phyloP scores from a whole-genome alignment of 768 basidiomycete species.

The Amanita rubescens region DNA sequence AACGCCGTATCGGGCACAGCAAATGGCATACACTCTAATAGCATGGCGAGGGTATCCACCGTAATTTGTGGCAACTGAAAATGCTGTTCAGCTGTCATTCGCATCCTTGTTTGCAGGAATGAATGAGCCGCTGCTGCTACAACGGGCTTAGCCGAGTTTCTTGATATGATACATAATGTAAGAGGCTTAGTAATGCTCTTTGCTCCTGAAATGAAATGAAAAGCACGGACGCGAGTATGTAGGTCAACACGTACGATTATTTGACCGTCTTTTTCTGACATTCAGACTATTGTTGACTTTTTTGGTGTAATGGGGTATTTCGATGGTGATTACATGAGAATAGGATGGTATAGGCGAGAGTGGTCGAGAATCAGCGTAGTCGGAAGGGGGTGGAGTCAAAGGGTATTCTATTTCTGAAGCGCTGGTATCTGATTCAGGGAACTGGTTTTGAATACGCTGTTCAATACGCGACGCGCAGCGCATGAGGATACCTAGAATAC shows the following conservation, averaged over 20 bases:
- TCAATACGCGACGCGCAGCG: slow-evolving; percentile 34
- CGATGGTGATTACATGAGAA: slow-evolving; percentile 14
- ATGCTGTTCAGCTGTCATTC: background rate
- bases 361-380: slow-evolving; percentile 58
- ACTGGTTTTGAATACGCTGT: slow-evolving; percentile 24
- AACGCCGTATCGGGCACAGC: background rate
- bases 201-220: background rate
- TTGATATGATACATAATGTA: slow-evolving; percentile 50
- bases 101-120: slow-evolving; percentile 25
- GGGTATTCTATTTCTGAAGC: slow-evolving; percentile 63
- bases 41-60: slow-evolving; percentile 35
- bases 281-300: slow-evolving; percentile 5
- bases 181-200: slow-evolving; percentile 20
- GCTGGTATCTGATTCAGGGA: slow-evolving; percentile 24
- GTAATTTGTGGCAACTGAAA: slow-evolving; percentile 10
- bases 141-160: slow-evolving; percentile 55
- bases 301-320: slow-evolving; percentile 7
- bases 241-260: background rate
- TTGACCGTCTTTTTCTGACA: slow-evolving; percentile 4
- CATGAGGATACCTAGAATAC: slow-evolving; percentile 32
- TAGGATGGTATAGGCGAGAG: slow-evolving; percentile 40
- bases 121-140: slow-evolving; percentile 48
- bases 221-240: no score
- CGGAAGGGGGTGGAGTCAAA: slow-evolving; percentile 71
- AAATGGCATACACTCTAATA: slow-evolving; percentile 50